Evolutionary conservation across 495 filamentous ascomycete species (phyloP).

Genomic region (Parathielavia hyrcaniae): DNA sequence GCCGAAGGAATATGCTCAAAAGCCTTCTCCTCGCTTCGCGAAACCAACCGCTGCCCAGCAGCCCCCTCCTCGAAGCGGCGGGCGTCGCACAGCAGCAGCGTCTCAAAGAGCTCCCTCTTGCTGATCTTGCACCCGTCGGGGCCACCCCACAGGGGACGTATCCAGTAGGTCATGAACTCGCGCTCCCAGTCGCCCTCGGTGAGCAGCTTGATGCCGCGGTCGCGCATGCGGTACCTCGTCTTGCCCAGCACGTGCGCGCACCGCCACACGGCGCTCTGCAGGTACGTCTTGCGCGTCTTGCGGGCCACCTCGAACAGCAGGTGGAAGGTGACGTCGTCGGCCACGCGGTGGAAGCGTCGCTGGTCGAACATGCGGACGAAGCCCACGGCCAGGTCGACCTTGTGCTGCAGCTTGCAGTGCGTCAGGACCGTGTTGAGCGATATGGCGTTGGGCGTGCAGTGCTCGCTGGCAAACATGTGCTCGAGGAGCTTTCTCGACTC

Average conservation of each 20-base stretch:
- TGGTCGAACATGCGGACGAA: conserved; percentile 26
- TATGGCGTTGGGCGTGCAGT: conserved; percentile 18
- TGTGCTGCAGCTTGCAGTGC: conserved; percentile 24
- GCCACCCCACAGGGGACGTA: not conserved
- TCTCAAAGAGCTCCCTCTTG: conserved; percentile 5
- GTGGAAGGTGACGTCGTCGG: conserved; percentile 24
- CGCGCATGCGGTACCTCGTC: conserved; percentile 24
- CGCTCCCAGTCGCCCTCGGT: not conserved
- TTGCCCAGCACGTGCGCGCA: conserved; percentile 26
- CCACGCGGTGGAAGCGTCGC: not conserved
- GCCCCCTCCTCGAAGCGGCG: not conserved
- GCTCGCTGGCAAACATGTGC: conserved; percentile 17
- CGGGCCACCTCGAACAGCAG: conserved; percentile 33
- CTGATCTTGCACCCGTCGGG: not conserved
- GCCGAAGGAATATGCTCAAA: too few relatives aligned
- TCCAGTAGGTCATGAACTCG: not conserved
- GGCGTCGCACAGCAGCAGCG: conserved; percentile 5
- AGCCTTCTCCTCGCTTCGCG: not conserved
- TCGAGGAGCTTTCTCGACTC: conserved; percentile 26
- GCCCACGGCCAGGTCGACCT: conserved; percentile 15
- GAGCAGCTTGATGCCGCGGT: not conserved
- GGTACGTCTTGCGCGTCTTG: conserved; percentile 28
- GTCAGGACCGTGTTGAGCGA: conserved; percentile 37
- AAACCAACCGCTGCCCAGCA: not conserved
- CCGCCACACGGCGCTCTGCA: conserved; percentile 36